Evolutionary conservation across 2,329 filamentous ascomycete species (phyloP).

Genomic region (Parafenestella ontariensis): DNA sequence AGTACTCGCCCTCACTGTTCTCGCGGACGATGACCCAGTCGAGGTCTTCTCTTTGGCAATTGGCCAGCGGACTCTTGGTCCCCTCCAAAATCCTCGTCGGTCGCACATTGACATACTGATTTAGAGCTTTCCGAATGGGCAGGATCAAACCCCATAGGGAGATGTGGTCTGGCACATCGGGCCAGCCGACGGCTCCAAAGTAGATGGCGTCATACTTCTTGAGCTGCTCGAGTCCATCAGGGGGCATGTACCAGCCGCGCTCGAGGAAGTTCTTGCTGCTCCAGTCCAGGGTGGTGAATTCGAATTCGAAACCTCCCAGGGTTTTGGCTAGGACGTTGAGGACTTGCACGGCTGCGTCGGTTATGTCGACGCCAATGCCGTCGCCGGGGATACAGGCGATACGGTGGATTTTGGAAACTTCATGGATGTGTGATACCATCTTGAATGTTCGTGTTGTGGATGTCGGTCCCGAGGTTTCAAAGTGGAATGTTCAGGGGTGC

Average conservation of each 20-base stretch:
- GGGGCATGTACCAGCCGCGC: conserved; percentile 61
- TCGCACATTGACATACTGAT: conserved; percentile 73
- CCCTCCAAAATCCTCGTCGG: conserved; percentile 56
- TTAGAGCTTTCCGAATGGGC: conserved; percentile 70
- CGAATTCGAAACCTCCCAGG: conserved; percentile 56
- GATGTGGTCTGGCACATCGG: conserved; percentile 70
- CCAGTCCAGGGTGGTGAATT: conserved; percentile 62
- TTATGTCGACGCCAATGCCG: conserved; percentile 44
- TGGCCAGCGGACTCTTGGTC: conserved; percentile 50
- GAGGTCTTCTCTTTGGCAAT: conserved; percentile 48
- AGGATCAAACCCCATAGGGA: conserved; percentile 72
- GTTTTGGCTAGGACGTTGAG: conserved; percentile 53
- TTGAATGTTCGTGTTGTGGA: too few relatives aligned
- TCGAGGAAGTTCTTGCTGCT: conserved; percentile 58
- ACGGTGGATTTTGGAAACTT: conserved; percentile 37
- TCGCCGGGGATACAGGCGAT: conserved; percentile 45
- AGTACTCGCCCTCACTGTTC: conserved; percentile 58
- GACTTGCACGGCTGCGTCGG: conserved; percentile 34
- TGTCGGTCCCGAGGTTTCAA: too few relatives aligned
- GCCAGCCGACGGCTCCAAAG: conserved; percentile 67
- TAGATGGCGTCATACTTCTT: conserved; percentile 63
- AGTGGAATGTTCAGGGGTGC: too few relatives aligned
- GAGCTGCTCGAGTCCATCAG: conserved; percentile 58
- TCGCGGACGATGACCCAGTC: conserved; percentile 59
- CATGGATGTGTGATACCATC: conserved; percentile 36